A percentile compares a stretch with the other conserved stretches of the same genome.
phyloP scores from a whole-genome alignment of 176 grass and related monocot species.

The barley (Hordeum vulgare) region DNA sequence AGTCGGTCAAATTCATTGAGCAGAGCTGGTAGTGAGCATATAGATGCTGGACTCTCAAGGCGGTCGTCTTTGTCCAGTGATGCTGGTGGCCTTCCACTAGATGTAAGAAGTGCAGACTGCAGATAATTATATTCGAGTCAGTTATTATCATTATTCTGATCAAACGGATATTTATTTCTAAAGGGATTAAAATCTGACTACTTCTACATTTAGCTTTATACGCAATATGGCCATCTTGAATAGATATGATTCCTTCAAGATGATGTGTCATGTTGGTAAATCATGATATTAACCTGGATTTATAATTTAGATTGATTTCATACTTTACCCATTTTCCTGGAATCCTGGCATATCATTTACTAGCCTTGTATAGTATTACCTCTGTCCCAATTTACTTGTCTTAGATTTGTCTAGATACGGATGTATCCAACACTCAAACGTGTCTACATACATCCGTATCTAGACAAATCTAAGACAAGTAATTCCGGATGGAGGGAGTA shows the following conservation, averaged over 20 bases:
- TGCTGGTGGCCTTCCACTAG: constrained; percentile 74
- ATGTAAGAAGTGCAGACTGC: constrained; percentile 52
- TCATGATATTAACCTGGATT: constrained; percentile 14
- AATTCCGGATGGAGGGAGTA: background rate
- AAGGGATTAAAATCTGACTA: background rate
- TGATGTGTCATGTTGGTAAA: background rate
- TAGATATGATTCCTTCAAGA: constrained; percentile 14
- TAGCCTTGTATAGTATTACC: background rate
- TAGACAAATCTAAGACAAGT: too few species aligned
- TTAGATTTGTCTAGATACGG: too few species aligned
- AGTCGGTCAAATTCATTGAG: constrained; percentile 67
- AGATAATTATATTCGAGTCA: constrained; percentile 5
- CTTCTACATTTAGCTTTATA: background rate
- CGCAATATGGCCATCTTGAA: background rate
- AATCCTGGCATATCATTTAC: background rate
- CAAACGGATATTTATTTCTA: background rate
- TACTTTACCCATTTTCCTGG: background rate
- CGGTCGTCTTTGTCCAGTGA: constrained; percentile 77
- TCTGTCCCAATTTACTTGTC: background rate
- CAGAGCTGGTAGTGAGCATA: constrained; percentile 47
- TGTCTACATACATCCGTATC: too few species aligned
- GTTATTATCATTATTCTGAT: constrained; percentile 15
- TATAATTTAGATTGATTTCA: background rate
- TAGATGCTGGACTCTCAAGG: constrained; percentile 33
- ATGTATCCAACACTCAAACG: too few species aligned